Evolutionary conservation across 768 basidiomycete species (phyloP), one percentile per base, ranked within the genome.

Genomic region (Coprinopsis cinerea): DNA sequence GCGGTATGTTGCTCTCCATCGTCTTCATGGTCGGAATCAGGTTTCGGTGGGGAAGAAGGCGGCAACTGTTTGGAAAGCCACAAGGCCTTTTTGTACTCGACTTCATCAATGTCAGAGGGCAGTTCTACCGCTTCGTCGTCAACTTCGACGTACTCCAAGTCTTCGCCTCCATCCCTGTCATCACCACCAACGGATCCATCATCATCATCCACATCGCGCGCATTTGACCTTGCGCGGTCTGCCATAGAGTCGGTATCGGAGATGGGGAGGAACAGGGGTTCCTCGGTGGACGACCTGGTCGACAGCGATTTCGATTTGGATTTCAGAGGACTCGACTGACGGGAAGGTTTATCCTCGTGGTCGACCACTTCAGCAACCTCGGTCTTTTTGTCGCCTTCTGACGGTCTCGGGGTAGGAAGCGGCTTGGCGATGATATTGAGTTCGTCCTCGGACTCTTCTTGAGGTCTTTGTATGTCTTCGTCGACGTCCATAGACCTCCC

Each of bases 51-150:
- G n/a, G n/a, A n/a, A n/a, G n/a, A n/a, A n/a, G n/a, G n/a, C n/a
- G n/a, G n/a, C 9, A 34, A n/a, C 30, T 34, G 30, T n/a, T 9
- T 34, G 30, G 30, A 34, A 34, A 34, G 30, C 30, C 30, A 34
- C 9, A 34, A 9, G 30, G 30, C 30, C 9, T 34, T 34, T 9
- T 9, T n/a, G n/a, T 43, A 20, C 41, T 43, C 41, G 41, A 22
- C 44, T 45, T 45, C 44, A 23, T 45, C 44, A 43, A 43, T 23
- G 17, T 43, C 42, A 18, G 20, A 23, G 10, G 42, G 37, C 7
- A 11, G 18, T 13, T 39, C 37, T 13, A 39, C 18, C 11, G 11
- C 18, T 7, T 32, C 30, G 7, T 7, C 15, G 30, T 32, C 30
- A 32, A 7, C 10, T 9, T 39, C 36, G 10, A 39, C 36, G 9